A percentile compares a stretch with the other conserved stretches of the same genome.
phyloP scores from a whole-genome alignment of 148 eudicot species.

The Salicornia ramosissima region DNA sequence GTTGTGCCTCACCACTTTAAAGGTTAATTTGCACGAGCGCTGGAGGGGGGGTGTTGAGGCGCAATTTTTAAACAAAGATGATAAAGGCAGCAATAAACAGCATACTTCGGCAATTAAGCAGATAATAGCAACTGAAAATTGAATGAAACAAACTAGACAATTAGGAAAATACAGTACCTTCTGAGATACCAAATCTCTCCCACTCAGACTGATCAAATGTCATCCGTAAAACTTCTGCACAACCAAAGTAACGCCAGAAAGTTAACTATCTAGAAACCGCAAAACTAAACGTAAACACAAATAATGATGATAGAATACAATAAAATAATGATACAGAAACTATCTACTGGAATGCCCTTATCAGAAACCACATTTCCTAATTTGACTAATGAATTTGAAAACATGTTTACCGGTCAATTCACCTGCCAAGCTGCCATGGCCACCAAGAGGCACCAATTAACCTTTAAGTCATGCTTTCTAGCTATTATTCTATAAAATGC shows the following conservation, averaged over 20 bases:
- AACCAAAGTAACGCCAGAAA: slow-evolving; percentile 7
- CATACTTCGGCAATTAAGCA: not conserved
- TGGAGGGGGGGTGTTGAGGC: too few species aligned
- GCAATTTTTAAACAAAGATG: too few species aligned
- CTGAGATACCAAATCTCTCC: slow-evolving; percentile 47
- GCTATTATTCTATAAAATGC: not conserved
- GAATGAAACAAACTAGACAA: not conserved
- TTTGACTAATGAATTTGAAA: not conserved
- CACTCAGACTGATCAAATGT: slow-evolving; percentile 52
- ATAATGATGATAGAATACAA: too few species aligned
- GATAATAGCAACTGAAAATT: not conserved
- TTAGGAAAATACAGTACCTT: slow-evolving; percentile 42
- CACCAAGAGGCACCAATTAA: not conserved
- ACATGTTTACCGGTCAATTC: not conserved
- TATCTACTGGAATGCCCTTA: not conserved
- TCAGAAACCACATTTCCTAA: not conserved
- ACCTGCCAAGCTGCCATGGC: not conserved
- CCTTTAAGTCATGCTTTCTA: not conserved
- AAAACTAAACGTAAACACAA: slow-evolving; percentile 5
- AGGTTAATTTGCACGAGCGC: too few species aligned
- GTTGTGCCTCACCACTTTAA: too few species aligned
- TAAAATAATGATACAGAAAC: not conserved
- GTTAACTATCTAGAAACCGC: slow-evolving; percentile 6
- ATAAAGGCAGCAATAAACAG: too few species aligned
- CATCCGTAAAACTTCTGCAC: slow-evolving; percentile 65